Evolutionary conservation across 164 flowering plant species (phyloP).

Genomic region (Vitis cinerea): DNA sequence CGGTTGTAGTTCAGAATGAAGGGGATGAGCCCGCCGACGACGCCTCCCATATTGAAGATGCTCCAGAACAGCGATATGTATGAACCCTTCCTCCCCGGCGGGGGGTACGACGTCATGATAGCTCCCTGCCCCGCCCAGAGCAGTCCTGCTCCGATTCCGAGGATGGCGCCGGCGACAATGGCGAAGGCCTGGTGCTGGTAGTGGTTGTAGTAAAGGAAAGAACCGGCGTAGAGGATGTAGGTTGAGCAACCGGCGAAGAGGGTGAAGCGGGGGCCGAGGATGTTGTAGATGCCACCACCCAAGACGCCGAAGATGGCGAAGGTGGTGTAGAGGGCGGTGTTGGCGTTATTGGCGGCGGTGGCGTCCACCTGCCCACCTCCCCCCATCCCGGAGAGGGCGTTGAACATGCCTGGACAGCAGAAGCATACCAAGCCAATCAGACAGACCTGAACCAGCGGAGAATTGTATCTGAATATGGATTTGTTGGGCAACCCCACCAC

Average conservation of each 20-base stretch:
- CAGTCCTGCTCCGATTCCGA: conserved; percentile 90
- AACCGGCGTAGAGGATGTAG: conserved; percentile 75
- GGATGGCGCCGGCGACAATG: conserved; percentile 68
- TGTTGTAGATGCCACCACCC: conserved; percentile 88
- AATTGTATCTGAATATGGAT: conserved; percentile 64
- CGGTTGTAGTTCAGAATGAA: conserved; percentile 69
- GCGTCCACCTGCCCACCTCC: conserved; percentile 93
- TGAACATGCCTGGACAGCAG: conserved; percentile 99
- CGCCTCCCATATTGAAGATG: conserved; percentile 92
- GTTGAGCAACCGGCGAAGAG: conserved; percentile 71
- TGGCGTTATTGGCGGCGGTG: conserved; percentile 86
- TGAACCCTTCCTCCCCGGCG: conserved; percentile 59
- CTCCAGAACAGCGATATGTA: conserved; percentile 89
- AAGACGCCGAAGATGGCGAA: conserved; percentile 84
- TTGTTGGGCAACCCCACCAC: not conserved
- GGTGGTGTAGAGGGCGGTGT: conserved; percentile 88
- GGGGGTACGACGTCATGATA: conserved; percentile 93
- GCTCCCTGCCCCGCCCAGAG: conserved; percentile 96
- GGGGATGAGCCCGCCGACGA: conserved; percentile 89
- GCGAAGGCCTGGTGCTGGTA: conserved; percentile 59
- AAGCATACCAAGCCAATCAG: conserved; percentile 88
- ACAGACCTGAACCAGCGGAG: conserved; percentile 70
- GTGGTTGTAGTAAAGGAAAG: conserved; percentile 86
- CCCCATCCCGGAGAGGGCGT: conserved; percentile 93
- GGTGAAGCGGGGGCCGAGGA: conserved; percentile 76